Evolutionary conservation across 2,329 filamentous ascomycete genomes (phyloP), one percentile per base, ranked within the genome.

Genomic region (Arthrobotrys sphaeroides): DNA sequence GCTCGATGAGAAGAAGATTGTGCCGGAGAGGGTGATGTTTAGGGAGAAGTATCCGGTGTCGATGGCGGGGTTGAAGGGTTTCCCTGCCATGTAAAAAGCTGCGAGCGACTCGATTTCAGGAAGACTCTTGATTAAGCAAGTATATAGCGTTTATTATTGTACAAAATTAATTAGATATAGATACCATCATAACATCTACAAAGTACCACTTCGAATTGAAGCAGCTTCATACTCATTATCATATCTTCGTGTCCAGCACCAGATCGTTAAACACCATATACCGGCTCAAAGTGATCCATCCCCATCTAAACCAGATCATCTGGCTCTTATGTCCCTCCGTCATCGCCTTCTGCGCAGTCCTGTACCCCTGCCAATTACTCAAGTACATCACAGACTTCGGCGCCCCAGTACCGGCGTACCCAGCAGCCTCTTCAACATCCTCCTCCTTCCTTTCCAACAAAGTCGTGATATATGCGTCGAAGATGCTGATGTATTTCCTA

Each of bases 251-350:
- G 82, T 88, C 88, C 80, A 85, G 85, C 80, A 85, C 87, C 83
- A 99, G 81, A 82, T 98, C 94, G 83, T 99, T 99, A 31, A 98
- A 87, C 69, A 93, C 87, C 95, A 99, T 98, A 83, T 98, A 99
- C 75, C 95, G 86, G 80, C 93, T 95, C 69, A 97, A 82, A 0
- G 88, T 87, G 81, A 99, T 97, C 93, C 94, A 99, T 1, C 93
- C 92, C 88, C 93, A 98, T 5, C 95, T 88, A 81, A 98, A 99
- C 95, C 95, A 99, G 38, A 92, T 88, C 95, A 99, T 99, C 86
- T 99, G 95, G 82, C 93, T 97, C 83, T 89, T 86, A 84, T 99
- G 95, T 26, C 92, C 94, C 65, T 87, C 86, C 1, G 91, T 93
- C 95, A 99, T 99, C 31, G 95, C 94, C 65, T 85, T 86, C 84